These are phyloP conservation scores for Asterionellopsis glacialis DNA, from an alignment of 108 stramenopile species.

Conservation along the genomic window DNA sequence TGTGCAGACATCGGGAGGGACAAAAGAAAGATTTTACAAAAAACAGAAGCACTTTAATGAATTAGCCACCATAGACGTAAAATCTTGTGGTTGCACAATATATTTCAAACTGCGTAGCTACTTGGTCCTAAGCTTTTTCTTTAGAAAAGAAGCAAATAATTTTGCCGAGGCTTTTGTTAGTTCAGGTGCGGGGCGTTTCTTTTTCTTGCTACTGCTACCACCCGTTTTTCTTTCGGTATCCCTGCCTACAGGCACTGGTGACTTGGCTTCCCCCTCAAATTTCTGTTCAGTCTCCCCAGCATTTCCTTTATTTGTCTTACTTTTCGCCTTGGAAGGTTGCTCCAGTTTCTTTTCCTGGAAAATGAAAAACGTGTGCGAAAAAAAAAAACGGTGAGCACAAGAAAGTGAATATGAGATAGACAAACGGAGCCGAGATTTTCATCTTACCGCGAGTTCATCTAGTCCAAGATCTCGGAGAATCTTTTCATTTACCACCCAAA, in stretches of 20 bases:
- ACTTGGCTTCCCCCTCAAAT: not conserved
- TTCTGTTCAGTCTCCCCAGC: constrained; percentile 6
- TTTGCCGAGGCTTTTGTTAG: not conserved
- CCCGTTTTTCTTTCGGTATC: not conserved
- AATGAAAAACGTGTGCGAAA: no score
- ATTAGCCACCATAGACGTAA: no score
- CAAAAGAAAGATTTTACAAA: no score
- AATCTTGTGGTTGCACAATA: no score
- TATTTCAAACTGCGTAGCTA: no score
- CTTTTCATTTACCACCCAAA: constrained; percentile 76
- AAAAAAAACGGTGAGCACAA: no score
- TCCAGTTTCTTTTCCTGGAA: no score
- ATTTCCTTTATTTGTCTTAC: constrained; percentile 5
- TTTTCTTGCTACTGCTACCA: not conserved
- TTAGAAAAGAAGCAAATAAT: no score
- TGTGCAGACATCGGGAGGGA: no score
- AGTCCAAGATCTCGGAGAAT: constrained; percentile 49
- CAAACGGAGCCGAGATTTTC: not conserved
- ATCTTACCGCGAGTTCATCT: constrained; percentile 26
- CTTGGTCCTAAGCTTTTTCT: no score
- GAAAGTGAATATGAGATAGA: no score
- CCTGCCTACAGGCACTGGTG: not conserved
- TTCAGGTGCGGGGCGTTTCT: not conserved
- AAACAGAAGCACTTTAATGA: no score
- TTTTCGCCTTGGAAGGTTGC: not conserved